Conservation (phyloP, 371 early-diverging fungal species). For the Saksenaea oblongispora region DNA sequence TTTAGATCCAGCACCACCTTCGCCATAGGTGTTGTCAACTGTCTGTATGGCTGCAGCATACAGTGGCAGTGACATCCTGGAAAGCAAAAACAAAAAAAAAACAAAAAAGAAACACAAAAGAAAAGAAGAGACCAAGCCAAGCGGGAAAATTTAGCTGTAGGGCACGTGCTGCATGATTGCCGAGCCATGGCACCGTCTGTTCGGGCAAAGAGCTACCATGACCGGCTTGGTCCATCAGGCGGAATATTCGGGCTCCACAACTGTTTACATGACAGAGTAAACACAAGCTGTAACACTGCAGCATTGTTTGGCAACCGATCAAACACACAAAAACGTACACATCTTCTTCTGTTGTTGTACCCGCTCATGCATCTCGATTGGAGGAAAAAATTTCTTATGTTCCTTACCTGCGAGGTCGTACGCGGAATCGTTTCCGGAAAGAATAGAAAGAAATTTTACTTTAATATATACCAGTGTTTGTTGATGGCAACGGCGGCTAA, state of each 20-base stretch:
- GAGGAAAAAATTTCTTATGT: no score
- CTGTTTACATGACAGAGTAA: background rate
- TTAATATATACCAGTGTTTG: no score
- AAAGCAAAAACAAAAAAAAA: constrained; percentile 2
- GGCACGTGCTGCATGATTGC: constrained; percentile 3
- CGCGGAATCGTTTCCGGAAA: no score
- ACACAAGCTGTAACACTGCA: background rate
- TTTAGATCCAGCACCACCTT: constrained; percentile 62
- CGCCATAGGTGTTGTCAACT: constrained; percentile 27
- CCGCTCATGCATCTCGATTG: background rate
- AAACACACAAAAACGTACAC: background rate
- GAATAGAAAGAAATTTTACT: no score
- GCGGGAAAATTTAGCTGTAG: background rate
- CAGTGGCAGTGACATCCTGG: constrained; percentile 1
- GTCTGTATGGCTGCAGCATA: background rate
- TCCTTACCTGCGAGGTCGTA: no score
- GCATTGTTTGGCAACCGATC: background rate
- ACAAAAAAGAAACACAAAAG: constrained; percentile 2
- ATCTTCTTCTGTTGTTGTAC: background rate
- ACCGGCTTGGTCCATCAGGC: background rate
- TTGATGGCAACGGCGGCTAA: no score
- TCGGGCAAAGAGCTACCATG: background rate
- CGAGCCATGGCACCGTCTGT: background rate
- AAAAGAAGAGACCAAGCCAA: background rate
- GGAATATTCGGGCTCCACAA: background rate